Base-by-base conservation (phyloP, 75 land plant genomes). In the Selaginella tamariscina region DNA sequence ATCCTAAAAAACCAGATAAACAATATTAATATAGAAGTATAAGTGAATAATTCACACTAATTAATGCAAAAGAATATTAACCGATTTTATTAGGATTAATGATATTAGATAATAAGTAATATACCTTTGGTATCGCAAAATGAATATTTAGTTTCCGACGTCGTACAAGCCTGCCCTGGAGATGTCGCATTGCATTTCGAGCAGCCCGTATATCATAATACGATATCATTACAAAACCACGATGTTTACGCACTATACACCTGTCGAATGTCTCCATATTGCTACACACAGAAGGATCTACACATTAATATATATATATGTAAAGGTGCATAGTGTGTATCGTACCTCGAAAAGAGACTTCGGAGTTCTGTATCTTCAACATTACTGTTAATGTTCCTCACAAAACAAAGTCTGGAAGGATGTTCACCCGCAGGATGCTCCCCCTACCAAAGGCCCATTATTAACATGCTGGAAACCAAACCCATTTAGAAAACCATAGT, bases 201-300 rank as follows among this genome's bases (percentile, higher is more conserved):
- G 94, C 90, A 24, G 80, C 82, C 49, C 94, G 73, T 24, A 89
- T 86, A 67, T 89, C 94, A 80, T 86, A 89, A 71, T 89, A 89
- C 9, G 94, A 89, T 32, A 89, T 82, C 90, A 89, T 89, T 9
- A 86, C 90, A 80, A 89, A 89, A 1, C 94, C 94, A 24, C 90
- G 75, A 65, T 89, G 87, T 77, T 89, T 89, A 81, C 90, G 94
- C 85, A 68, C 89, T 89, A 63, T 89, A 89, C 8, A 89, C 75
- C 26, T 81, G 80, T 55, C 90, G 78, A 73, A 89, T 84, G 59
- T 80, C 94, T 32, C 94, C 94, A 80, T 80, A 87, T 85, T 84
- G 85, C 95, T 88, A 70, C 33, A 22, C 69, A 28, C 30, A 44
- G 24, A 27, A 32, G n/a, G 29, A 49, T 11, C 54, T 11, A 49